Percentiles rank a stretch among this genome's conserved stretches.
Conservation (phyloP, 768 basidiomycete species). For the Mycena vulgaris region DNA sequence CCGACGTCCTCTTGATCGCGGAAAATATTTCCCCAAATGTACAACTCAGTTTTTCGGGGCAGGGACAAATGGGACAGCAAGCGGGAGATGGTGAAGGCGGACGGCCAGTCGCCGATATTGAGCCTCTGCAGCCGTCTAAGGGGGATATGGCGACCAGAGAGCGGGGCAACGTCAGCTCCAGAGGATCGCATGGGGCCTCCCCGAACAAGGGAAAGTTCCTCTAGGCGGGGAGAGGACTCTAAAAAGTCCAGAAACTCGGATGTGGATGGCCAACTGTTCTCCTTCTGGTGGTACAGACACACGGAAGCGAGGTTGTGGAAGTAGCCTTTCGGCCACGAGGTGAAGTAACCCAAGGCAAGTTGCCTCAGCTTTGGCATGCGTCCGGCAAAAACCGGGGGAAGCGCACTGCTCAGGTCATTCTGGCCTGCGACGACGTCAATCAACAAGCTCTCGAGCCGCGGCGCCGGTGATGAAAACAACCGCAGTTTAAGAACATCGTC, state of each 20-base stretch:
- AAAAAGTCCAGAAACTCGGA: constrained; percentile 41
- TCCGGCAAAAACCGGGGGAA: constrained; percentile 36
- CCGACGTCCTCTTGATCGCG: constrained; percentile 10
- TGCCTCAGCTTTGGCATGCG: constrained; percentile 35
- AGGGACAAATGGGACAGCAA: constrained; percentile 38
- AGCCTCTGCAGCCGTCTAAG: constrained; percentile 37
- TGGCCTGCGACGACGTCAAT: constrained; percentile 10
- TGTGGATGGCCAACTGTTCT: constrained; percentile 31
- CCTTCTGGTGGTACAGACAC: constrained; percentile 27
- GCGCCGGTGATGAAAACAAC: constrained; percentile 23
- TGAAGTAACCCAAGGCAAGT: constrained; percentile 35
- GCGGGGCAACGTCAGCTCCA: constrained; percentile 13
- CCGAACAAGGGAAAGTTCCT: constrained; percentile 35
- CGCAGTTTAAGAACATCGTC: constrained; percentile 16
- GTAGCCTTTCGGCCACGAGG: constrained; percentile 36
- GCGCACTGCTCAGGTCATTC: constrained; percentile 3
- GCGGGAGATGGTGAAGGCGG: constrained; percentile 31
- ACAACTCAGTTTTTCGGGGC: constrained; percentile 31
- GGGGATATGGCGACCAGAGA: constrained; percentile 17
- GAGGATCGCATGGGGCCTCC: constrained; percentile 36
- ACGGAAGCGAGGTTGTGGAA: constrained; percentile 34
- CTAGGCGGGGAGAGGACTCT: constrained; percentile 31
- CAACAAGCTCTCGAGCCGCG: constrained; percentile 29
- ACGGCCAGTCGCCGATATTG: constrained; percentile 38
- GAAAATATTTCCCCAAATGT: constrained; percentile 38